These are phyloP conservation scores for Babesia gibsoni DNA, from an alignment of 169 alveolate species.

Conservation along the genomic window DNA sequence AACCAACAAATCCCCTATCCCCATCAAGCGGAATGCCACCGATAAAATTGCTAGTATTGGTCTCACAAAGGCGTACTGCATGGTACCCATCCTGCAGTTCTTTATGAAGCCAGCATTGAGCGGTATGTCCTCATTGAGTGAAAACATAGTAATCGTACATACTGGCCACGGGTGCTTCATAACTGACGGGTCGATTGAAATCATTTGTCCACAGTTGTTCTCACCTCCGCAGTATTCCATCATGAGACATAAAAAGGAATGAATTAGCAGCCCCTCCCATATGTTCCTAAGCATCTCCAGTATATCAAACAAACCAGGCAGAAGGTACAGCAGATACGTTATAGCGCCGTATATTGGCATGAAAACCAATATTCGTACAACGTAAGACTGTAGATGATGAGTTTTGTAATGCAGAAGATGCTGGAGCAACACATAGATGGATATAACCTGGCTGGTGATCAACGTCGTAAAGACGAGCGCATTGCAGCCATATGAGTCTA, in stretches of 20 bases:
- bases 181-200: slow-evolving; percentile 53
- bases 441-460: slow-evolving; percentile 24
- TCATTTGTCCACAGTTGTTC: slow-evolving; percentile 56
- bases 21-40: slow-evolving; percentile 22
- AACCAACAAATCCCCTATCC: slow-evolving; percentile 13
- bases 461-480: slow-evolving; percentile 29
- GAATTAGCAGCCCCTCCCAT: slow-evolving; percentile 65
- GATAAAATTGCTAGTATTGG: slow-evolving; percentile 37
- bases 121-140: slow-evolving; percentile 63
- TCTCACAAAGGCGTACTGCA: slow-evolving; percentile 61
- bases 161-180: slow-evolving; percentile 61
- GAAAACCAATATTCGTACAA: slow-evolving; percentile 43
- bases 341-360: slow-evolving; percentile 59
- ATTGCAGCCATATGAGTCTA: slow-evolving; percentile 15
- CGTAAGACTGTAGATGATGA: slow-evolving; percentile 54
- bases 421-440: slow-evolving; percentile 32
- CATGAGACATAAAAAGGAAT: slow-evolving; percentile 61
- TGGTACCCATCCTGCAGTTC: slow-evolving; percentile 57
- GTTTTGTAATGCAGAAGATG: slow-evolving; percentile 56
- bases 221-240: slow-evolving; percentile 70
- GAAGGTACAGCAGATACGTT: slow-evolving; percentile 28
- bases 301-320: slow-evolving; percentile 41
- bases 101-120: slow-evolving; percentile 65
- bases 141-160: slow-evolving; percentile 6
- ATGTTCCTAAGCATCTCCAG: slow-evolving; percentile 59